Conservation (phyloP, 176 grass and related monocot genomes). For the Raddia distichophylla region DNA sequence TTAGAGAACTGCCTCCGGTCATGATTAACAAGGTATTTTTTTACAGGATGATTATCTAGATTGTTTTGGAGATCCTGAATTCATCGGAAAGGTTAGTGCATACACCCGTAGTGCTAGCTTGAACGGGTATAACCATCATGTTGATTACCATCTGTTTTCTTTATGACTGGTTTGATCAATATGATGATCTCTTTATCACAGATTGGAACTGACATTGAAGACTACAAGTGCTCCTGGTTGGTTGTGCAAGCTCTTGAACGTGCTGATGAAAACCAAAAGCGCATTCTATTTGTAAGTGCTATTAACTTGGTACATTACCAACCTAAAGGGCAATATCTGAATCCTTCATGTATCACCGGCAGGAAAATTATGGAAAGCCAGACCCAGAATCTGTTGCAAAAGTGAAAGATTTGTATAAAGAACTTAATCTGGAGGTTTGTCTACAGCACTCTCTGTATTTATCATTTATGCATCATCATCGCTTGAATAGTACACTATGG, state of each 20-base stretch:
- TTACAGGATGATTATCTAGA: conserved; percentile 97
- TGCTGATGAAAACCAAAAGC: conserved; percentile 63
- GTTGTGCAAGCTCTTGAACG: conserved; percentile 88
- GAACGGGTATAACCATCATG: not conserved
- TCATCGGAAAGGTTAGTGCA: conserved; percentile 81
- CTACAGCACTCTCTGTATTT: conserved; percentile 21
- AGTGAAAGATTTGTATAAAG: conserved; percentile 88
- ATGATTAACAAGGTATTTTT: conserved; percentile 29
- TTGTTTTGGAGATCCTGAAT: conserved; percentile 92
- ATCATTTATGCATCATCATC: conserved; percentile 20
- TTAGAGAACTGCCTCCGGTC: conserved; percentile 10
- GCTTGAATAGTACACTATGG: not conserved
- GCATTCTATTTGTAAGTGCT: conserved; percentile 65
- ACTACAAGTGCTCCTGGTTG: conserved; percentile 96
- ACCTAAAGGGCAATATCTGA: conserved; percentile 13
- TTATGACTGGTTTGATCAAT: conserved; percentile 26
- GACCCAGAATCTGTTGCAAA: conserved; percentile 81
- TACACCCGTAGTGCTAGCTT: not conserved
- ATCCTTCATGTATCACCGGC: conserved; percentile 22
- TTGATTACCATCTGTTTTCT: conserved; percentile 10
- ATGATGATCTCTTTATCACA: conserved; percentile 48
- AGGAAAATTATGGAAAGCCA: conserved; percentile 93
- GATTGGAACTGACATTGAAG: conserved; percentile 99
- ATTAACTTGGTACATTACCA: conserved; percentile 14
- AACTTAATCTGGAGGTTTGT: conserved; percentile 89